phyloP scores from a whole-genome alignment of 208 protist genomes.

The Crithidia thermophila region DNA sequence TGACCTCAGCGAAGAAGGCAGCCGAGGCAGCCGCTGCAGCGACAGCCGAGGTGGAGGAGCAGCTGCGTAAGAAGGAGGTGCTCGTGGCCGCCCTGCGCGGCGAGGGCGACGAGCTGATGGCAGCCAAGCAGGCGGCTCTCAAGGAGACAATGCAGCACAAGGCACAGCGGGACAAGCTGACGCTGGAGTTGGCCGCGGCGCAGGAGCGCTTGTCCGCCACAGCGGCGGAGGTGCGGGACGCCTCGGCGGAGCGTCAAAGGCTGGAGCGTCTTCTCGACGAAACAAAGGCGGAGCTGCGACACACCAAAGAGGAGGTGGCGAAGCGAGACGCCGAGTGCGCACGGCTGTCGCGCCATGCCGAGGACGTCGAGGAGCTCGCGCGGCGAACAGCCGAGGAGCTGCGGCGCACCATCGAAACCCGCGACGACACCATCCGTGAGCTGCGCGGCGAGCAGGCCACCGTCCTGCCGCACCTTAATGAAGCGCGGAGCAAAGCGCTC shows the following conservation, averaged over 20 bases:
- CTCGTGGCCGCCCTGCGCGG: slow-evolving; percentile 21
- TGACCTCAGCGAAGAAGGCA: slow-evolving; percentile 24
- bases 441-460: slow-evolving; percentile 57
- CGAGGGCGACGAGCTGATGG: slow-evolving; percentile 23
- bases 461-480: slow-evolving; percentile 42
- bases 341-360: slow-evolving; percentile 49
- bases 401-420: slow-evolving; percentile 33
- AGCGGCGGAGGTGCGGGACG: slow-evolving; percentile 12
- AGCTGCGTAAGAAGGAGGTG: slow-evolving; percentile 14
- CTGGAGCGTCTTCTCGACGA: slow-evolving; percentile 39
- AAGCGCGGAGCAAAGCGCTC: slow-evolving; percentile 45
- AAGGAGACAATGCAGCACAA: slow-evolving; percentile 24
- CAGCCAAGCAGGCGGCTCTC: slow-evolving; percentile 23
- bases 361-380: slow-evolving; percentile 63
- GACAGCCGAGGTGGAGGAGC: slow-evolving; percentile 10
- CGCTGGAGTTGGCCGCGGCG: slow-evolving; percentile 22
- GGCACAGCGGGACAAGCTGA: slow-evolving; percentile 23
- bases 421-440: slow-evolving; percentile 45
- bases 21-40: slow-evolving; percentile 14
- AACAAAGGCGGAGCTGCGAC: slow-evolving; percentile 35
- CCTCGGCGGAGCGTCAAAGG: slow-evolving; percentile 33
- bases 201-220: slow-evolving; percentile 28
- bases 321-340: slow-evolving; percentile 47
- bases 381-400: slow-evolving; percentile 55
- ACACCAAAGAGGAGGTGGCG: slow-evolving; percentile 27